These are phyloP conservation scores for Candolleomyces efflorescens DNA, from an alignment of 768 basidiomycete species.

Conservation along the genomic window DNA sequence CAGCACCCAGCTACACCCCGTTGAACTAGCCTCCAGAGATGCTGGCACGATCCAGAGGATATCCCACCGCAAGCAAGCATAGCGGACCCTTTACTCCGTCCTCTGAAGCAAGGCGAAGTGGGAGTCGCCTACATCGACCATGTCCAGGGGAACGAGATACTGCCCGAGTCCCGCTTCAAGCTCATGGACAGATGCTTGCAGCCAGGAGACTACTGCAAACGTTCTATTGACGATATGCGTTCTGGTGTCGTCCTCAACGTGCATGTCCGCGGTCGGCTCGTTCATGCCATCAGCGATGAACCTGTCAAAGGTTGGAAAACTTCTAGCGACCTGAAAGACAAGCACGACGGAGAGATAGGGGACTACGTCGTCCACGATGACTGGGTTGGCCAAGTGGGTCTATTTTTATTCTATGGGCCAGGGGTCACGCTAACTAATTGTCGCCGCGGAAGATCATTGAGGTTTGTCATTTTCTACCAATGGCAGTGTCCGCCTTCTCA, in stretches of 20 bases:
- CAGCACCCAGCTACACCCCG: neutral
- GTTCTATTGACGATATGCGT: constrained; percentile 64
- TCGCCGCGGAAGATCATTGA: constrained; percentile 57
- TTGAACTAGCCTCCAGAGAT: constrained; percentile 47
- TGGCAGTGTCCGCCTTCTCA: neutral
- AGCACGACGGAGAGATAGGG: constrained; percentile 62
- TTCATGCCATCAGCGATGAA: constrained; percentile 68
- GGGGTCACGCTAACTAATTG: constrained; percentile 8
- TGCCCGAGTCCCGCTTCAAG: constrained; percentile 60
- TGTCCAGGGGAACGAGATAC: constrained; percentile 57
- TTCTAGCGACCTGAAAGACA: constrained; percentile 50
- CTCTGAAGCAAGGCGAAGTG: constrained; percentile 74
- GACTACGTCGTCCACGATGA: constrained; percentile 81
- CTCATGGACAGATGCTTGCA: constrained; percentile 77
- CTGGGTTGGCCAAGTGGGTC: constrained; percentile 85
- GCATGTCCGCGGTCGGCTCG: constrained; percentile 60
- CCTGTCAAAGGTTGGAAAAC: constrained; percentile 61
- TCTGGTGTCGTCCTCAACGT: constrained; percentile 72
- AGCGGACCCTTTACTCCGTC: constrained; percentile 69
- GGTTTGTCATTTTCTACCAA: constrained; percentile 32
- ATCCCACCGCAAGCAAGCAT: constrained; percentile 37
- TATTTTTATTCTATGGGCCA: neutral
- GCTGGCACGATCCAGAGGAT: constrained; percentile 88
- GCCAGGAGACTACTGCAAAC: constrained; percentile 80
- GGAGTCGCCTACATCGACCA: constrained; percentile 66